Evolutionary conservation across 2,329 filamentous ascomycete genomes (phyloP).

Genomic region (Catunica adiposa): DNA sequence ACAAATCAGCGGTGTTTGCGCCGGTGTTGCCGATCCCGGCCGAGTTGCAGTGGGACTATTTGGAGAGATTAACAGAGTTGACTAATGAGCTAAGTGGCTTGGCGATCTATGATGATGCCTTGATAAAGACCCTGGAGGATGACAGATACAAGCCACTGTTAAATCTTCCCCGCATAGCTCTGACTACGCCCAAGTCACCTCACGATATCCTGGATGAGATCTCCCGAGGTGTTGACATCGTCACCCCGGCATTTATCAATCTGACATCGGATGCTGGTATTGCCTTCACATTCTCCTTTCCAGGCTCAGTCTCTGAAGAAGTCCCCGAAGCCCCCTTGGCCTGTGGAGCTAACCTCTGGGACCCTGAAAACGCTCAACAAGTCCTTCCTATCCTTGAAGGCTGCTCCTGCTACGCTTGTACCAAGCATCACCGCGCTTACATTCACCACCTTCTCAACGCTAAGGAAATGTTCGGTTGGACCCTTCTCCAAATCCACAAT

Average conservation of each 20-base stretch:
- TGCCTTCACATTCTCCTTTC: conserved; percentile 65
- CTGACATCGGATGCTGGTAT: conserved; percentile 68
- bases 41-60: conserved; percentile 62
- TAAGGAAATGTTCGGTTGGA: conserved; percentile 96
- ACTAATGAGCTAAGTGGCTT: conserved; percentile 45
- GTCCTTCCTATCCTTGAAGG: conserved; percentile 42
- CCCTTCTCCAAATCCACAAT: conserved; percentile 83
- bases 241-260: conserved; percentile 61
- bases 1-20: conserved; percentile 36
- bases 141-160: conserved; percentile 30
- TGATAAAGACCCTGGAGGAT: conserved; percentile 44
- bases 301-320: conserved; percentile 23
- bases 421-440: conserved; percentile 69
- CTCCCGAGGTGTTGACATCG: conserved; percentile 60
- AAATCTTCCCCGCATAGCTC: conserved; percentile 54
- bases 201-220: conserved; percentile 65
- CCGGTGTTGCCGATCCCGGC: conserved; percentile 60
- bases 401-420: conserved; percentile 74
- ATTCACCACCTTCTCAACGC: conserved; percentile 74
- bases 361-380: conserved; percentile 33
- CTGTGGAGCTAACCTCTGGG: conserved; percentile 69
- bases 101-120: conserved; percentile 59
- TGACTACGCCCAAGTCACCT: conserved; percentile 53
- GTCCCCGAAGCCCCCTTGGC: conserved; percentile 21
- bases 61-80: conserved; percentile 53